These are phyloP conservation scores for Cunninghamia lanceolata DNA, from an alignment of 75 land plant genomes.

Conservation along the genomic window DNA sequence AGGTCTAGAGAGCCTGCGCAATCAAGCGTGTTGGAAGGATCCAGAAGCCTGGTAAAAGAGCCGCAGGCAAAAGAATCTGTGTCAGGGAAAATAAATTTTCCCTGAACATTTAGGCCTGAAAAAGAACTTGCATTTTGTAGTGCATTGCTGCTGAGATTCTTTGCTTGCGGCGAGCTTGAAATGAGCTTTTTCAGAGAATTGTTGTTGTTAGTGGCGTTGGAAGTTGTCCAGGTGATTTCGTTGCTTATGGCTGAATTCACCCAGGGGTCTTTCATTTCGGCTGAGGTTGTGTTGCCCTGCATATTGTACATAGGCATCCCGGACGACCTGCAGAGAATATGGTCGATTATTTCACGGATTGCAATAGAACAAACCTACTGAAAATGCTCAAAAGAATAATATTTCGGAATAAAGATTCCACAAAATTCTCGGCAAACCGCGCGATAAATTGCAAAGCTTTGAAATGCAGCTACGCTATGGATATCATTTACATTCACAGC, in stretches of 20 bases:
- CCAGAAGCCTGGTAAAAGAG: slow-evolving; percentile 12
- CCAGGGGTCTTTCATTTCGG: slow-evolving; percentile 4
- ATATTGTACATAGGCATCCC: background rate
- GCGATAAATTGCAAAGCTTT: background rate
- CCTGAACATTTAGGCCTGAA: background rate
- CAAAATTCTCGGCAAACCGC: background rate
- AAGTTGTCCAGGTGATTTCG: background rate
- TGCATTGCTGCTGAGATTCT: background rate
- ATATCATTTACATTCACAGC: too few relatives aligned
- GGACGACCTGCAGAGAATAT: background rate
- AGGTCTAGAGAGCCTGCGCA: background rate
- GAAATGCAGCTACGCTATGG: background rate
- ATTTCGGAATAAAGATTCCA: background rate
- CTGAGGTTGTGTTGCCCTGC: background rate
- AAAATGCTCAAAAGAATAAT: background rate
- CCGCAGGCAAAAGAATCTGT: slow-evolving; percentile 2
- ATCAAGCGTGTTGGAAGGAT: background rate
- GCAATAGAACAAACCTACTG: background rate
- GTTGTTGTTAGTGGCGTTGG: background rate
- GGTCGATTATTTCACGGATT: background rate
- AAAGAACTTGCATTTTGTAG: background rate
- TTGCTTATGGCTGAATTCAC: background rate
- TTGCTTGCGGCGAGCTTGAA: slow-evolving; percentile 6
- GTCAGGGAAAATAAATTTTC: background rate
- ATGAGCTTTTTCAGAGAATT: background rate